Base-by-base conservation (phyloP, 306 rosid genomes). In the Dalbergia cochinchinensis region DNA sequence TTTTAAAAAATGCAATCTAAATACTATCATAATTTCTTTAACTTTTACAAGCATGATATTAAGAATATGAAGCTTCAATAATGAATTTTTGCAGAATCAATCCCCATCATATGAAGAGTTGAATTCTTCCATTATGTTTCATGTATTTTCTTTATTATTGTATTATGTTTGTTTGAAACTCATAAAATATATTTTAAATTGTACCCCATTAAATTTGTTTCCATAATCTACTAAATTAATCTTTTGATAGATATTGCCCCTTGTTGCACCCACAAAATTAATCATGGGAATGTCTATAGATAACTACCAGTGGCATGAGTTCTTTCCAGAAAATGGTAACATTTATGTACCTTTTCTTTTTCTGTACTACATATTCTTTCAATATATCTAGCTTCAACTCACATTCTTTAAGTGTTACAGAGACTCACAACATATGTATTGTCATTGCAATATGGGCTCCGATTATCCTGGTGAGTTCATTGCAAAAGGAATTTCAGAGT, bases 381-480 rank as follows among this genome's bases (percentile, higher is more conserved):
- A 48, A 7, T 78, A 78, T 72, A 59, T 58, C 77, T 55, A 51
- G 71, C 79, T 61, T 84, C 75, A 74, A 80, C 60, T 80, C 63
- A 60, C 65, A 53, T 60, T 73, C 19, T 85, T 50, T 74, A 83
- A 71, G 31, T 83, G 79, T 78, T 84, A 59, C 82, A 94, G 98
- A 82, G 70, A 82, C 86, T 35, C 88, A 92, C 83, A 92, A 92
- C 81, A 76, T 90, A 13, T 87, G 74, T 11, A 54, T 88, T 81
- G 83, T 92, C 39, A 83, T 95, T 87, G 94, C 92, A 68, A 92
- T 95, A 83, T 95, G 99, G 99, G 88, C 95, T 83, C 99, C 99
- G 66, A 89, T 95, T 91, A 86, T 95, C 74, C 86, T 95, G 90
- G 99, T 95, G 86, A 88, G 97, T 88, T 35, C 61, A 54, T 42